phyloP scores from a whole-genome alignment of 2,329 filamentous ascomycete species.

The Xylaria sp. region DNA sequence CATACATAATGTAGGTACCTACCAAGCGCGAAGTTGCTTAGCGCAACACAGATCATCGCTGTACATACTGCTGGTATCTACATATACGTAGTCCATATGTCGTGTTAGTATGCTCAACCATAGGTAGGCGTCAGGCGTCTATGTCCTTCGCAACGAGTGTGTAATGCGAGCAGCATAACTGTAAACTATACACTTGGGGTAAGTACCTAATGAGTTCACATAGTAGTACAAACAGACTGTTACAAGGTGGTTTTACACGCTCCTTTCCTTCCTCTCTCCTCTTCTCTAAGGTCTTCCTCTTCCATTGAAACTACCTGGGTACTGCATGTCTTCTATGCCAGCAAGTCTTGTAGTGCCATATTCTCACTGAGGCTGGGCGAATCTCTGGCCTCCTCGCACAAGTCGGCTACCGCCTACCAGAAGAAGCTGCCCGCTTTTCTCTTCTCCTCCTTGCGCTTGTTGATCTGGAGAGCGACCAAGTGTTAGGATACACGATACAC shows the following conservation, averaged over 20 bases:
- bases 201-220: neutral
- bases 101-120: neutral
- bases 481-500: constrained; percentile 26
- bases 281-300: neutral
- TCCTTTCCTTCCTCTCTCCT: neutral
- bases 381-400: neutral
- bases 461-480: constrained; percentile 26
- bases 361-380: neutral
- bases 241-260: constrained; percentile 1
- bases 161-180: neutral
- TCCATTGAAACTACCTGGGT: neutral
- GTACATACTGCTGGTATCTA: no score
- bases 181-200: neutral
- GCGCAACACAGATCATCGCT: neutral
- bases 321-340: neutral
- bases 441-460: constrained; percentile 35
- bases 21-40: no score
- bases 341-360: neutral
- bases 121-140: no score
- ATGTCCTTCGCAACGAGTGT: neutral
- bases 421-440: constrained; percentile 29
- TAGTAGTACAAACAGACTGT: constrained; percentile 3
- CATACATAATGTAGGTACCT: no score
- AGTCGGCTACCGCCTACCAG: constrained; percentile 9
- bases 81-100: no score